Conservation (phyloP, 768 basidiomycete species). For the Suillus americanus region DNA sequence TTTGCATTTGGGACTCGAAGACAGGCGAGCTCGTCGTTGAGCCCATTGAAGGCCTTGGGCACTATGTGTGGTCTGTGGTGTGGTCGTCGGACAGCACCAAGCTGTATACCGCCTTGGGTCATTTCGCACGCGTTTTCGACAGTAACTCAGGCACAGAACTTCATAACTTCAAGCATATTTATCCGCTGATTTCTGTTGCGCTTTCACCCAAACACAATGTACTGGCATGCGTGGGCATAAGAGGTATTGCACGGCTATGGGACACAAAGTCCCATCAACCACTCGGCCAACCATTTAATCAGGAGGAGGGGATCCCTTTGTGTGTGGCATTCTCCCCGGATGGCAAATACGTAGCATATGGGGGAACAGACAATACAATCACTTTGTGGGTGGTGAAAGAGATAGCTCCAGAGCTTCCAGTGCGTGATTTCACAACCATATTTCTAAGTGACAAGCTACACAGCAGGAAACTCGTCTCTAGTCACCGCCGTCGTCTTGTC, state of each 20-base stretch:
- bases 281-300: not conserved
- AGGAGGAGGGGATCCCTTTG: no score
- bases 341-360: not conserved
- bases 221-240: not conserved
- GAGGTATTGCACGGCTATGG: not conserved
- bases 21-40: not conserved
- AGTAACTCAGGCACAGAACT: not conserved
- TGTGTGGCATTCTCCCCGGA: not conserved
- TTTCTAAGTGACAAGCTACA: not conserved
- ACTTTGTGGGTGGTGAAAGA: not conserved
- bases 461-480: not conserved
- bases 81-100: not conserved
- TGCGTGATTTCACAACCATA: not conserved
- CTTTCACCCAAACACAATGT: not conserved
- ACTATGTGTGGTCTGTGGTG: not conserved
- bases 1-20: not conserved
- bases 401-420: not conserved
- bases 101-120: not conserved
- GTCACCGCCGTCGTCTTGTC: not conserved
- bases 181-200: not conserved
- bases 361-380: not conserved
- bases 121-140: not conserved
- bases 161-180: not conserved
- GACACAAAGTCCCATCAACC: not conserved
- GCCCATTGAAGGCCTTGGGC: not conserved